phyloP scores from a whole-genome alignment of 2,329 filamentous ascomycete genomes.

The Penicillium sp. region DNA sequence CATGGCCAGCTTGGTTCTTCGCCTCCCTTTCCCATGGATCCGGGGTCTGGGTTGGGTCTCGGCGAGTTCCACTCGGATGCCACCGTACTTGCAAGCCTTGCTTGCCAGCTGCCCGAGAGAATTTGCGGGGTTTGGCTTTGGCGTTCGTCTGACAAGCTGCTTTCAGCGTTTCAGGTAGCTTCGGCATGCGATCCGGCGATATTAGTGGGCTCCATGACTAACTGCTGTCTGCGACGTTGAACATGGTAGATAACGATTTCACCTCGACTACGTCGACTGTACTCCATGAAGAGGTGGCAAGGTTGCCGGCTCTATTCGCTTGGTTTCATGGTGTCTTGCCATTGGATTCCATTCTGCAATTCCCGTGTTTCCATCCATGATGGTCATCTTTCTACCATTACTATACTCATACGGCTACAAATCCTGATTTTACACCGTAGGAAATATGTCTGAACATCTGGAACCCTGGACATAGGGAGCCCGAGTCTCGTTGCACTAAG shows the following conservation, averaged over 20 bases:
- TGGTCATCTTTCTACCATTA: neutral
- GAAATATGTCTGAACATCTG: neutral
- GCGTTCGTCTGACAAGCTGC: neutral
- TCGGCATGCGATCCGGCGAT: neutral
- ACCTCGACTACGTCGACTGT: too few relatives aligned
- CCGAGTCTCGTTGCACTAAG: neutral
- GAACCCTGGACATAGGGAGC: neutral
- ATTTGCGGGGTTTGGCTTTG: constrained; percentile 12
- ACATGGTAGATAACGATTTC: neutral
- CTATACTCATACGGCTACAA: neutral
- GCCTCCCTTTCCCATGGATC: neutral
- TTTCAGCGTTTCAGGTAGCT: neutral
- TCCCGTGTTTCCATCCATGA: neutral
- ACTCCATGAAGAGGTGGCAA: too few relatives aligned
- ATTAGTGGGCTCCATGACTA: neutral
- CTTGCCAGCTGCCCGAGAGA: constrained; percentile 3
- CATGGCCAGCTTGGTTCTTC: neutral
- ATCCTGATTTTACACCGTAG: neutral
- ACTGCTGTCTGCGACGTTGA: neutral
- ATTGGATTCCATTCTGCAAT: neutral
- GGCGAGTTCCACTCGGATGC: neutral
- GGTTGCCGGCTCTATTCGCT: neutral
- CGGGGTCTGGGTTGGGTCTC: neutral
- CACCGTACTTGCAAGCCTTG: neutral
- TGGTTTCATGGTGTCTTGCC: neutral